phyloP scores from a whole-genome alignment of 1,284 basidiomycete genomes.

The Cutaneotrichosporon curvatum region DNA sequence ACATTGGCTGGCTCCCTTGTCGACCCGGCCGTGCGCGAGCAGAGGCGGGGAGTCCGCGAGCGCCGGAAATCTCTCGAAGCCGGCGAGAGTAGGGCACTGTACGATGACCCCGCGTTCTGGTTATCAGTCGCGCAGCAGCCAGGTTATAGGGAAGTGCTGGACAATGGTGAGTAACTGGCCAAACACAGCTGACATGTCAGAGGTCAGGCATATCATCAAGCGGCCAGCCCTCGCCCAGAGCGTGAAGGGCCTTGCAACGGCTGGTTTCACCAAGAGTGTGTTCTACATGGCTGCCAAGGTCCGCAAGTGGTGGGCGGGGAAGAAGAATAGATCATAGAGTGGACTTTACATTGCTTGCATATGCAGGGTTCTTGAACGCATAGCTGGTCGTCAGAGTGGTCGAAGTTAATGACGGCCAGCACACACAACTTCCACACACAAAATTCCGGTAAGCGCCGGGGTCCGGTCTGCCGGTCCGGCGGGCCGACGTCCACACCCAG shows the following conservation, averaged over 20 bases:
- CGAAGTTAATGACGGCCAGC: too few species aligned
- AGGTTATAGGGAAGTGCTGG: constrained; percentile 54
- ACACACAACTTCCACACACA: too few species aligned
- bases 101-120: constrained; percentile 70
- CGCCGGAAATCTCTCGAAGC: constrained; percentile 1
- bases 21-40: constrained; percentile 6
- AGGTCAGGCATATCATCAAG: constrained; percentile 69
- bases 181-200: constrained; percentile 46
- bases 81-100: neutral
- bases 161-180: constrained; percentile 53
- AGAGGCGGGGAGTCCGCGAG: constrained; percentile 1
- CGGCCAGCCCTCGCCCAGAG: constrained; percentile 76
- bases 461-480: too few species aligned
- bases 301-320: constrained; percentile 65
- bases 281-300: constrained; percentile 70
- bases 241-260: constrained; percentile 76
- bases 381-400: too few species aligned
- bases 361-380: too few species aligned
- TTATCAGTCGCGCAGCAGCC: constrained; percentile 60
- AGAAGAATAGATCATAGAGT: constrained; percentile 9
- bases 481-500: too few species aligned
- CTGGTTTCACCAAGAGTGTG: constrained; percentile 69
- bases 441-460: too few species aligned
- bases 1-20: constrained; percentile 19
- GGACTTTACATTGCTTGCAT: neutral